Evolutionary conservation across 106 monocot species (phyloP).

Genomic region (Gastrodia elata): DNA sequence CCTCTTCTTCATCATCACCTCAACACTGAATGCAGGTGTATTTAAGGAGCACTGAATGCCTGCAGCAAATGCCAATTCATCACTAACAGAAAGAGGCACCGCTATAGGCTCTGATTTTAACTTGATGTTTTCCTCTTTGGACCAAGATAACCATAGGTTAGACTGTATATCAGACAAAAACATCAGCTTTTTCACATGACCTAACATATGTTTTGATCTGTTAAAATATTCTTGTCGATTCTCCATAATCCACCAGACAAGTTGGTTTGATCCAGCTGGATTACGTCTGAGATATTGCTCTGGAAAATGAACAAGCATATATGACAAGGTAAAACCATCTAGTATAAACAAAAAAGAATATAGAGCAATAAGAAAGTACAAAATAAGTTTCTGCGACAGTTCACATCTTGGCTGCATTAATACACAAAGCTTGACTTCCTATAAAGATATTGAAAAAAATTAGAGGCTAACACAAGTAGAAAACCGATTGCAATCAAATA

Average conservation of each 20-base stretch:
- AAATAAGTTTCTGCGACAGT: not conserved
- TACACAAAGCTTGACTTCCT: not conserved
- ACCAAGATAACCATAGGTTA: constrained; percentile 80
- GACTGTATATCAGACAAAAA: constrained; percentile 78
- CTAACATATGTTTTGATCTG: constrained; percentile 65
- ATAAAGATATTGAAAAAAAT: not conserved
- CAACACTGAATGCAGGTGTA: constrained; percentile 41
- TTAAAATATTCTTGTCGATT: constrained; percentile 84
- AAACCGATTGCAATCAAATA: not conserved
- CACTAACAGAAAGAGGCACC: constrained; percentile 88
- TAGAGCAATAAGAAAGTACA: not conserved
- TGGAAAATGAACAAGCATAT: constrained; percentile 20
- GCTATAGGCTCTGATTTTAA: constrained; percentile 48
- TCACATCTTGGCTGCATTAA: no score
- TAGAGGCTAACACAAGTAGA: not conserved
- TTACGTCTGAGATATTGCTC: constrained; percentile 59
- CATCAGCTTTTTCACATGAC: constrained; percentile 57
- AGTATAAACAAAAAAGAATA: not conserved
- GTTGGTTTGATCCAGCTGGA: constrained; percentile 45
- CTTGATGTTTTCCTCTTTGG: constrained; percentile 62
- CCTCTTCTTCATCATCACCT: constrained; percentile 67
- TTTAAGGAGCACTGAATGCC: constrained; percentile 74
- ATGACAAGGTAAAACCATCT: not conserved
- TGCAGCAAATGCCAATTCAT: constrained; percentile 81
- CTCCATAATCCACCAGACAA: constrained; percentile 99